Percentiles rank a stretch among this genome's conserved stretches.
phyloP scores from a whole-genome alignment of 202 grass and related monocot species.

The Zizania palustris region DNA sequence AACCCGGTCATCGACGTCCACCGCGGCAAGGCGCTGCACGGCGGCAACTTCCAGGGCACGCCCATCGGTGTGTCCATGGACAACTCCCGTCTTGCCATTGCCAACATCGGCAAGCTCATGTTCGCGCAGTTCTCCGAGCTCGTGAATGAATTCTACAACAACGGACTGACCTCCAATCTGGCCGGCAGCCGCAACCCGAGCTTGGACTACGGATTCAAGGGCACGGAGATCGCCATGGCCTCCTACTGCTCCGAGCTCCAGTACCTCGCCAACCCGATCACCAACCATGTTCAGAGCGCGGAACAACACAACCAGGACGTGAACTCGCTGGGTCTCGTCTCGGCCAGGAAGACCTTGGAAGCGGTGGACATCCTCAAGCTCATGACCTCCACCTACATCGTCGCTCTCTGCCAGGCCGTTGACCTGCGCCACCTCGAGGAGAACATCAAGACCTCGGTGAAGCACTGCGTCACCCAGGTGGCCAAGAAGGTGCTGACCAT shows the following conservation, averaged over 20 bases:
- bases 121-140: slow-evolving; percentile 98
- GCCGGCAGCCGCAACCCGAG: slow-evolving; percentile 89
- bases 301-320: slow-evolving; percentile 99
- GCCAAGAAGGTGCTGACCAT: slow-evolving; percentile 88
- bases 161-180: slow-evolving; percentile 89
- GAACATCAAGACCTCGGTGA: slow-evolving; percentile 77
- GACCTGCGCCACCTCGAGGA: slow-evolving; percentile 94
- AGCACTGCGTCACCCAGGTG: slow-evolving; percentile 71
- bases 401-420: slow-evolving; percentile 84
- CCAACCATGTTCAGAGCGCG: slow-evolving; percentile 96
- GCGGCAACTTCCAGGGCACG: slow-evolving; percentile 94
- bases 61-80: slow-evolving; percentile 98
- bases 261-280: slow-evolving; percentile 91
- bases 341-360: slow-evolving; percentile 83
- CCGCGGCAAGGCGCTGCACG: slow-evolving; percentile 89
- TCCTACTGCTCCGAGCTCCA: slow-evolving; percentile 96
- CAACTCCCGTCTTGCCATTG: slow-evolving; percentile 89
- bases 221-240: slow-evolving; percentile 86
- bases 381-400: slow-evolving; percentile 88
- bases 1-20: slow-evolving; percentile 95
- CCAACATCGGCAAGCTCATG: slow-evolving; percentile 95
- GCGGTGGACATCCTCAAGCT: slow-evolving; percentile 93
- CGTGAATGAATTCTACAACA: slow-evolving; percentile 98
- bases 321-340: slow-evolving; percentile 88
- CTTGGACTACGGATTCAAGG: slow-evolving; percentile 93